Percentiles rank a stretch among this genome's conserved stretches.
Conservation (phyloP, 1,284 basidiomycete genomes). For the Grifola frondosa region DNA sequence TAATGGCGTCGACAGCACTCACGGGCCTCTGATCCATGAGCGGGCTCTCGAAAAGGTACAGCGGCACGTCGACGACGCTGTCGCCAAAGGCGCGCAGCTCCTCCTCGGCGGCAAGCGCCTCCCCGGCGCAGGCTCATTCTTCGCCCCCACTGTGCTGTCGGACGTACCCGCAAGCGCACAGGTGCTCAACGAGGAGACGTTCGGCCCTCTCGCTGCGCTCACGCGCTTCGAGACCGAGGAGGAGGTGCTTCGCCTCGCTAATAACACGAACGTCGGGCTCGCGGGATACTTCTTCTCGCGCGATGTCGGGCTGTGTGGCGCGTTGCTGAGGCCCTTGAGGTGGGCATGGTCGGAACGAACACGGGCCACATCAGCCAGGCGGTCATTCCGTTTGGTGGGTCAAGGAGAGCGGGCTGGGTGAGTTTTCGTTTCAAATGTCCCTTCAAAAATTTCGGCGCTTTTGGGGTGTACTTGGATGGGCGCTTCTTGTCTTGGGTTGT, state of each 20-base stretch:
- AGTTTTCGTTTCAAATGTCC: slow-evolving; percentile 19
- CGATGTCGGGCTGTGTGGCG: slow-evolving; percentile 89
- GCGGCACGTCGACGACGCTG: slow-evolving; percentile 84
- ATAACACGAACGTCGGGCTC: slow-evolving; percentile 83
- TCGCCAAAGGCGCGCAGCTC: slow-evolving; percentile 82
- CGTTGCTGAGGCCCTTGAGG: slow-evolving; percentile 96
- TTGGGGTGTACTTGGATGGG: too few relatives aligned
- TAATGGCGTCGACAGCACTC: slow-evolving; percentile 55
- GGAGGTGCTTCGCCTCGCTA: slow-evolving; percentile 86
- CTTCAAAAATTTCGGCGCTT: background rate
- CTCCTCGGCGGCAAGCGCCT: slow-evolving; percentile 82
- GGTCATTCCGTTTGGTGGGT: slow-evolving; percentile 92
- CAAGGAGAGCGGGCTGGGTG: slow-evolving; percentile 81
- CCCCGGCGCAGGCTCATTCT: slow-evolving; percentile 66
- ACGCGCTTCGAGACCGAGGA: slow-evolving; percentile 91
- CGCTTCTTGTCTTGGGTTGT: background rate
- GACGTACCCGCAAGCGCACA: slow-evolving; percentile 75
- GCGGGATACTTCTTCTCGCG: slow-evolving; percentile 94
- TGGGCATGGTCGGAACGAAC: slow-evolving; percentile 94
- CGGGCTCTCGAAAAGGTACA: slow-evolving; percentile 87
- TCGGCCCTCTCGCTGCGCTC: slow-evolving; percentile 80
- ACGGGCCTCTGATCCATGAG: slow-evolving; percentile 92
- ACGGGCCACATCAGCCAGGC: slow-evolving; percentile 82
- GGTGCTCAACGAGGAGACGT: slow-evolving; percentile 81
- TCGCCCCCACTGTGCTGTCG: slow-evolving; percentile 85